Evolutionary conservation across 371 early-diverging fungal genomes (phyloP).

Genomic region (Actinomucor elegans): DNA sequence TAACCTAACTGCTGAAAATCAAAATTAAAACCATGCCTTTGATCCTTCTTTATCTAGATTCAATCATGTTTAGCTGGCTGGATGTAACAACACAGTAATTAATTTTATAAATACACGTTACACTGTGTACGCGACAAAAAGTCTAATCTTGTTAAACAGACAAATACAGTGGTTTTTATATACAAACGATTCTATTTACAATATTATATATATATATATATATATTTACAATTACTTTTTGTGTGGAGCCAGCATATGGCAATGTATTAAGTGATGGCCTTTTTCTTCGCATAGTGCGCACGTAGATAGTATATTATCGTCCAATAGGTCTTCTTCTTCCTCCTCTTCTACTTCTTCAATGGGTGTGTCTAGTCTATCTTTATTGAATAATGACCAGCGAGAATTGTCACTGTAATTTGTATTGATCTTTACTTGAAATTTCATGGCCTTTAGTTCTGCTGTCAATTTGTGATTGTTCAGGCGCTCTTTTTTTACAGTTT

Average conservation of each 20-base stretch:
- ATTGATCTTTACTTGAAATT: conserved; percentile 9
- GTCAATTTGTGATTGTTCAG: conserved; percentile 5
- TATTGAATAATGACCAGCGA: not conserved
- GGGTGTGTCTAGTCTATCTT: conserved; percentile 16
- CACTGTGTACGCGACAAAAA: too few species aligned
- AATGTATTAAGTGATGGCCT: conserved; percentile 21
- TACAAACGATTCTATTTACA: too few species aligned
- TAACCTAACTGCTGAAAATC: too few species aligned
- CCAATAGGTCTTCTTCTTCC: conserved; percentile 8
- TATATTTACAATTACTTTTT: too few species aligned
- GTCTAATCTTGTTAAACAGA: too few species aligned
- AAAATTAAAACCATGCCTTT: too few species aligned
- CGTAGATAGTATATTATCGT: not conserved
- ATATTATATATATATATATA: too few species aligned
- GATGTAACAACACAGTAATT: too few species aligned
- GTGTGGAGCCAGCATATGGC: conserved; percentile 7
- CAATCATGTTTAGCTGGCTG: too few species aligned
- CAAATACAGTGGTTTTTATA: too few species aligned
- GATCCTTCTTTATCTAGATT: too few species aligned
- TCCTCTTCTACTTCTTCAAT: conserved; percentile 15
- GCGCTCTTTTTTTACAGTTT: conserved; percentile 2
- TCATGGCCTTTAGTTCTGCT: conserved; percentile 10
- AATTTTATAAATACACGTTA: too few species aligned
- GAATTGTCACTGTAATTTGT: not conserved
- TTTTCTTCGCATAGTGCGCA: conserved; percentile 22